Conservation (phyloP, 805 yeast genomes). For the Limtongia smithiae region DNA sequence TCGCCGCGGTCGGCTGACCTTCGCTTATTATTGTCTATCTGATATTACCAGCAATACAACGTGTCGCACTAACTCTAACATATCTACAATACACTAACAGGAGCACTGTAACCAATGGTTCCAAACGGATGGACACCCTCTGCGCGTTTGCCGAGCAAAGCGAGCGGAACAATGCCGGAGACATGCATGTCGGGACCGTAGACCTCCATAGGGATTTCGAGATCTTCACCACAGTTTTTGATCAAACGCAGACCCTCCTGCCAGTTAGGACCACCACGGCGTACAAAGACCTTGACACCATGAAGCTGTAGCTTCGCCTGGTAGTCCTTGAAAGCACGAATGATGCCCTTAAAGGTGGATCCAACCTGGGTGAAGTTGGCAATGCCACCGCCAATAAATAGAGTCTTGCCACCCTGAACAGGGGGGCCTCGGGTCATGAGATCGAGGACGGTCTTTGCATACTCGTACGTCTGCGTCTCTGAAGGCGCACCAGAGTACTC, state of each 20-base stretch:
- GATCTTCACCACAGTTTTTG: constrained; percentile 45
- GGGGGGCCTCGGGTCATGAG: constrained; percentile 45
- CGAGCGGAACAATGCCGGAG: constrained; percentile 46
- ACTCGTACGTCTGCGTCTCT: constrained; percentile 47
- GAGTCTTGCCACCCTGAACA: constrained; percentile 39
- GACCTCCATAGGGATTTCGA: constrained; percentile 46
- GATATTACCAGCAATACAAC: too few species aligned
- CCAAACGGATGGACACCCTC: constrained; percentile 43
- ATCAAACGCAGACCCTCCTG: constrained; percentile 47
- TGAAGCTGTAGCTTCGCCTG: constrained; percentile 40
- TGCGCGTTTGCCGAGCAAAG: constrained; percentile 42
- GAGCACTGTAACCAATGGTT: constrained; percentile 10
- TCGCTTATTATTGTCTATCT: too few species aligned
- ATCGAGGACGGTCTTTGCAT: constrained; percentile 47
- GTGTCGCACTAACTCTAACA: too few species aligned
- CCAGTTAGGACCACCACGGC: constrained; percentile 51
- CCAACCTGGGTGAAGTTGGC: constrained; percentile 50
- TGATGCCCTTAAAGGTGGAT: constrained; percentile 48
- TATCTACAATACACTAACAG: constrained; percentile 8
- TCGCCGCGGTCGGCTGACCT: too few species aligned
- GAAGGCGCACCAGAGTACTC: constrained; percentile 50
- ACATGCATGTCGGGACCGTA: constrained; percentile 53
- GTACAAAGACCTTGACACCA: constrained; percentile 43
- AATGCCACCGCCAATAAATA: constrained; percentile 48
- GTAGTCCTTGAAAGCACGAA: constrained; percentile 46